A percentile compares a stretch with the other conserved stretches of the same genome.
Conservation (phyloP, 257 asterid genomes). For the Solanum boliviense region DNA sequence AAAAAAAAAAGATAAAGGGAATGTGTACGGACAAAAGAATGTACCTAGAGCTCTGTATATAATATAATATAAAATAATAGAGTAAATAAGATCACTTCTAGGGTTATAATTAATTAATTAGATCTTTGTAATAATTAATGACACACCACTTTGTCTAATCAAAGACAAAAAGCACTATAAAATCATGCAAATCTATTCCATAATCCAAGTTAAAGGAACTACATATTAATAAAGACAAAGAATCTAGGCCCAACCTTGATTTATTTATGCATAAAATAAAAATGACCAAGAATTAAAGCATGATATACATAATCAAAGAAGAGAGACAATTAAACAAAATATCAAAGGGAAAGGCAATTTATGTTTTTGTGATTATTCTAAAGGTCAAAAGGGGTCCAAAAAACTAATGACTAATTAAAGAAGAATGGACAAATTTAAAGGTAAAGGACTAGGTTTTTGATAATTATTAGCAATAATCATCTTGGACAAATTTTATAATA, state of each 20-base stretch:
- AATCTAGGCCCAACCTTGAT: neutral
- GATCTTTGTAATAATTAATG: neutral
- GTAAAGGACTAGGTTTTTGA: neutral
- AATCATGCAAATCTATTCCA: neutral
- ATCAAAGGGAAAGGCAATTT: neutral
- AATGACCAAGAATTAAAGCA: neutral
- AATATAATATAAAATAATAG: neutral
- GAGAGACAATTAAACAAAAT: neutral
- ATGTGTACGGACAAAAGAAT: neutral
- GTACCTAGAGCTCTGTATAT: neutral
- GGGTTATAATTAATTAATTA: neutral
- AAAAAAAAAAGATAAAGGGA: neutral
- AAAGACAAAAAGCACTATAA: neutral
- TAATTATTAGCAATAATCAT: neutral
- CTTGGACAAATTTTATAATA: neutral
- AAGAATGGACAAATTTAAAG: neutral
- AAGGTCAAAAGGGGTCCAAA: neutral
- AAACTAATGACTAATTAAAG: neutral
- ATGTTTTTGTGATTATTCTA: neutral
- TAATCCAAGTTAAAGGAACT: neutral
- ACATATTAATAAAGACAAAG: neutral
- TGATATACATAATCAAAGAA: neutral
- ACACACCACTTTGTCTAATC: neutral
- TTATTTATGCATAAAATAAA: neutral
- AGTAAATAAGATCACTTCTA: neutral